Evolutionary conservation across 2,329 filamentous ascomycete species (phyloP).

Genomic region (Aspergillus brasiliensis): DNA sequence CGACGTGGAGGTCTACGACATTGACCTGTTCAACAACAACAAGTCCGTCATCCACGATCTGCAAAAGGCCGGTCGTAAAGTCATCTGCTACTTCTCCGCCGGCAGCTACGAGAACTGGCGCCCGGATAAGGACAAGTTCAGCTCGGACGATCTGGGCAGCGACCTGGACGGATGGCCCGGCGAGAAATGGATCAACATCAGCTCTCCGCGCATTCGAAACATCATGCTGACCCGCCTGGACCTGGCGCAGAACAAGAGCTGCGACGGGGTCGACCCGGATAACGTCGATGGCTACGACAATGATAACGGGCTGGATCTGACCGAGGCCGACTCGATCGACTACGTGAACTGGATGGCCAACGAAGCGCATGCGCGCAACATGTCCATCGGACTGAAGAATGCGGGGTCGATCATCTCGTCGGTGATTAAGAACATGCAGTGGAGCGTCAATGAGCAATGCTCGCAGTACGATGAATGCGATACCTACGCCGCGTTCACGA

Average conservation of each 20-base stretch:
- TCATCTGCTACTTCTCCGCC: conserved; percentile 76
- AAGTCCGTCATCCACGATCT: conserved; percentile 51
- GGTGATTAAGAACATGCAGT: conserved; percentile 59
- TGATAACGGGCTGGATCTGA: conserved; percentile 64
- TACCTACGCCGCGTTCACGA: conserved; percentile 60
- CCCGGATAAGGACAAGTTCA: conserved; percentile 59
- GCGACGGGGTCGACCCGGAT: conserved; percentile 70
- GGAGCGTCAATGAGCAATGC: conserved; percentile 72
- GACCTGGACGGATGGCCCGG: conserved; percentile 64
- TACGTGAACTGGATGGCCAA: conserved; percentile 63
- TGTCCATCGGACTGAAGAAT: conserved; percentile 71
- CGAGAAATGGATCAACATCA: conserved; percentile 68
- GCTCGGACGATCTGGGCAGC: conserved; percentile 58
- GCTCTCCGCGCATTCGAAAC: conserved; percentile 58
- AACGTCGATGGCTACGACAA: conserved; percentile 71
- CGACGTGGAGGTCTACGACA: conserved; percentile 63
- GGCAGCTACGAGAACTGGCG: conserved; percentile 69
- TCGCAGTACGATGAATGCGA: conserved; percentile 62
- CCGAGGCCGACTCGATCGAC: conserved; percentile 56
- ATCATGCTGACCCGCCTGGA: conserved; percentile 67
- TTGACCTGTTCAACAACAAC: conserved; percentile 60
- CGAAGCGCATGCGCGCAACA: conserved; percentile 55
- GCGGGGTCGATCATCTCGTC: conserved; percentile 60
- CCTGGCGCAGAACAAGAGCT: conserved; percentile 62
- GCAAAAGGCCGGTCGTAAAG: conserved; percentile 56